Percentiles rank a stretch among this genome's conserved stretches.
Evolutionary conservation across 345 rosid species (phyloP).

Genomic region (Cardamine occulta): DNA sequence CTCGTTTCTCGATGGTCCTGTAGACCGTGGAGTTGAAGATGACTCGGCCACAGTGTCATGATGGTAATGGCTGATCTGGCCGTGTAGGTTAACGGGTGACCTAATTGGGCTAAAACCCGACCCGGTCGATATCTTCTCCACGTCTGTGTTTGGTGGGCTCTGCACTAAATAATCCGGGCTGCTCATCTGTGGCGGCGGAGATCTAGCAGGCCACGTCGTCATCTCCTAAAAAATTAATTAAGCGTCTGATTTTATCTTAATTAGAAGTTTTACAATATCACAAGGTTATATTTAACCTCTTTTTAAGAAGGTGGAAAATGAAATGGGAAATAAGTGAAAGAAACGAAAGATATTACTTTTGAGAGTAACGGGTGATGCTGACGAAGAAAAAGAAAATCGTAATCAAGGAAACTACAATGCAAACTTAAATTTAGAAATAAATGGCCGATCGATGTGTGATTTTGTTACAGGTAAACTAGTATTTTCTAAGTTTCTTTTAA

Average conservation of each 20-base stretch:
- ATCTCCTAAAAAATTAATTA: background rate
- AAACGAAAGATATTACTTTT: background rate
- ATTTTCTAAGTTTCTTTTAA: background rate
- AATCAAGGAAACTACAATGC: constrained; percentile 2
- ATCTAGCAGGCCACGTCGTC: constrained; percentile 50
- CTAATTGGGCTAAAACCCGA: constrained; percentile 63
- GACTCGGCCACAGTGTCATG: constrained; percentile 61
- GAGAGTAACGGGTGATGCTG: constrained; percentile 31
- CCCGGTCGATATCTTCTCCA: constrained; percentile 77
- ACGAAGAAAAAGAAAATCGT: background rate
- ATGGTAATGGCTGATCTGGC: constrained; percentile 73
- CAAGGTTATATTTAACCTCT: background rate
- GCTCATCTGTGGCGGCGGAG: constrained; percentile 56
- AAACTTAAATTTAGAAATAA: background rate
- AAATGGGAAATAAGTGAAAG: constrained; percentile 7
- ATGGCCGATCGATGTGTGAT: constrained; percentile 1
- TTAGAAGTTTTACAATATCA: background rate
- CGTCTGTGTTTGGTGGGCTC: constrained; percentile 83
- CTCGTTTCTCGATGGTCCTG: constrained; percentile 64
- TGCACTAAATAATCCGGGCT: constrained; percentile 80
- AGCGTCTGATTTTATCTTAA: constrained; percentile 6
- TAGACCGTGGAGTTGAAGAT: constrained; percentile 70
- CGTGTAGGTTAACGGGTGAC: constrained; percentile 70
- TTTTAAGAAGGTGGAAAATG: constrained; percentile 11
- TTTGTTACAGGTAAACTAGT: background rate